Conservation (phyloP, 2,329 filamentous ascomycete species). For the Nothomitra cinnamomea region DNA sequence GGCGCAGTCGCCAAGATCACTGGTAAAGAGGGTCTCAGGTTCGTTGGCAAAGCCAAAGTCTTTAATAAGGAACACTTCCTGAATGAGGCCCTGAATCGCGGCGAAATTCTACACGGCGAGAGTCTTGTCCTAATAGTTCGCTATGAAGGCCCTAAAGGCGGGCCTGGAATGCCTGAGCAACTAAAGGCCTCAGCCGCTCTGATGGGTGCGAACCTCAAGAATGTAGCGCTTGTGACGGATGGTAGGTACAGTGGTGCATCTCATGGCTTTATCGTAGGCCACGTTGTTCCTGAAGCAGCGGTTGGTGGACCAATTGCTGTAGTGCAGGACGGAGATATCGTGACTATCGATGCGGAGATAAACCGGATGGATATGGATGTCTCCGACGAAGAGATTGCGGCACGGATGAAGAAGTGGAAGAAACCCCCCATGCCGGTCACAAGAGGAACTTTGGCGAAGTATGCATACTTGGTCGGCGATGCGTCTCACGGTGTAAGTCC, state of each 20-base stretch:
- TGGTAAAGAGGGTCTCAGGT: slow-evolving; percentile 75
- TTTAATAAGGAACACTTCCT: slow-evolving; percentile 77
- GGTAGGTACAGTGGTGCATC: slow-evolving; percentile 76
- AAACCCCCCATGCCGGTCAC: slow-evolving; percentile 55
- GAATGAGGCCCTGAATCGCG: slow-evolving; percentile 53
- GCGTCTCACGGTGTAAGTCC: slow-evolving; percentile 61
- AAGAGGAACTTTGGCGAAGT: slow-evolving; percentile 77
- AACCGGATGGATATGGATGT: slow-evolving; percentile 60
- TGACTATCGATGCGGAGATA: slow-evolving; percentile 71
- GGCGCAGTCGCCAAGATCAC: slow-evolving; percentile 94
- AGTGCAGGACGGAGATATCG: slow-evolving; percentile 60
- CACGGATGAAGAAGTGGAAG: slow-evolving; percentile 49
- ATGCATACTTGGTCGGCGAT: slow-evolving; percentile 73
- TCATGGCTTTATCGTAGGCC: slow-evolving; percentile 87
- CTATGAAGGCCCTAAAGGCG: slow-evolving; percentile 86
- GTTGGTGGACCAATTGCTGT: slow-evolving; percentile 77
- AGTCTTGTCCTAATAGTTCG: slow-evolving; percentile 81
- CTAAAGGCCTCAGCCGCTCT: slow-evolving; percentile 76
- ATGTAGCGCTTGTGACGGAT: slow-evolving; percentile 83
- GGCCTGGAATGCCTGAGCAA: slow-evolving; percentile 93
- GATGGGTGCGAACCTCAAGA: slow-evolving; percentile 78
- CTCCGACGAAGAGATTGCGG: slow-evolving; percentile 50
- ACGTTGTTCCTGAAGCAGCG: slow-evolving; percentile 80
- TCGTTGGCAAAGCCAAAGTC: slow-evolving; percentile 64
- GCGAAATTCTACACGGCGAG: slow-evolving; percentile 54